phyloP scores from a whole-genome alignment of 352 stramenopile genomes.

The Hyaloperonospora brassicae region DNA sequence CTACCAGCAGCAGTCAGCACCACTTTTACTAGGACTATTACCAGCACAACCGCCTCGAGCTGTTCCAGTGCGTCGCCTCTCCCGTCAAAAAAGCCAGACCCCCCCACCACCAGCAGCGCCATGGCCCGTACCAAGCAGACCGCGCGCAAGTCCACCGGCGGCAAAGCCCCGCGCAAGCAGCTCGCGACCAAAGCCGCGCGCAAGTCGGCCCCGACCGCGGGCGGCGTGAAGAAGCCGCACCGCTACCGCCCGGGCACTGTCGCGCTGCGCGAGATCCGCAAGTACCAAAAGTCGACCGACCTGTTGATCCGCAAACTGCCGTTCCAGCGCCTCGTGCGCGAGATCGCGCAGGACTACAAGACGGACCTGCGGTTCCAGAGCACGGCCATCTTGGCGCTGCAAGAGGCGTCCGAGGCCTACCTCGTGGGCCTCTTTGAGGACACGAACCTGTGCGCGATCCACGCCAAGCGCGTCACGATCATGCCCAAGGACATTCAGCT shows the following conservation, averaged over 20 bases:
- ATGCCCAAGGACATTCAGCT: slow-evolving; percentile 97
- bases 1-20: too few species aligned
- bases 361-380: slow-evolving; percentile 94
- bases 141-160: slow-evolving; percentile 91
- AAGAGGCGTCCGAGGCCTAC: slow-evolving; percentile 91
- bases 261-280: slow-evolving; percentile 93
- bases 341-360: slow-evolving; percentile 96
- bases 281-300: slow-evolving; percentile 94
- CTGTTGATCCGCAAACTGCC: slow-evolving; percentile 93
- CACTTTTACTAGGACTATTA: neutral
- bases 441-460: slow-evolving; percentile 93
- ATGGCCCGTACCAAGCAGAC: slow-evolving; percentile 97
- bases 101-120: slow-evolving; percentile 3
- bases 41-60: neutral
- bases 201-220: slow-evolving; percentile 88
- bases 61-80: too few species aligned
- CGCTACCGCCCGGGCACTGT: slow-evolving; percentile 75
- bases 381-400: slow-evolving; percentile 87
- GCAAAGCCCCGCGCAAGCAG: slow-evolving; percentile 92
- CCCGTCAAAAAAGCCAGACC: neutral
- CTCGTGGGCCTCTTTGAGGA: slow-evolving; percentile 93
- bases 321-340: slow-evolving; percentile 93
- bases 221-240: slow-evolving; percentile 88
- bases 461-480: slow-evolving; percentile 94
- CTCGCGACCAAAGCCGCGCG: slow-evolving; percentile 88